Conservation (phyloP, 2,329 filamentous ascomycete genomes). For the Ambrosiella beaveri region DNA sequence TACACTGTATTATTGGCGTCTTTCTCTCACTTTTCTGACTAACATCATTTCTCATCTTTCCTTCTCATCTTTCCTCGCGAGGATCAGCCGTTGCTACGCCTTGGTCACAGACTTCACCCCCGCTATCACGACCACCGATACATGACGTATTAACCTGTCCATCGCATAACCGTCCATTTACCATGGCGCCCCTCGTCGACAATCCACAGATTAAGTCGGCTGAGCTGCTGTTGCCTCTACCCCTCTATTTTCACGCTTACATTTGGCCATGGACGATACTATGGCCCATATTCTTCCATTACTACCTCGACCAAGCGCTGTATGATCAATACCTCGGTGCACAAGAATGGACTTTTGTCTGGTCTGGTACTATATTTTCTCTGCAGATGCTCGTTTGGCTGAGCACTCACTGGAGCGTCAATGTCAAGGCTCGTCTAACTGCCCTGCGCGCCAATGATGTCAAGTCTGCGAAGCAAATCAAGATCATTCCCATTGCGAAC, state of each 20-base stretch:
- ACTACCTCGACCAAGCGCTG: slow-evolving; percentile 66
- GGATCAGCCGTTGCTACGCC: neutral
- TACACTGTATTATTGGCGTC: neutral
- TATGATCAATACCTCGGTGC: slow-evolving; percentile 85
- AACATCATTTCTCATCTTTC: neutral
- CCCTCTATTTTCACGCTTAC: slow-evolving; percentile 68
- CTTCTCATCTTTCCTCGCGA: neutral
- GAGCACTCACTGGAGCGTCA: slow-evolving; percentile 94
- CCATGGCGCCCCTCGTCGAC: slow-evolving; percentile 71
- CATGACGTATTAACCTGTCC: neutral
- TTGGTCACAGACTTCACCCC: neutral
- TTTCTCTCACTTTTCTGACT: neutral
- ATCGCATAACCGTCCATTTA: neutral
- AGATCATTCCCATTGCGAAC: slow-evolving; percentile 78
- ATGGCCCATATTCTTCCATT: slow-evolving; percentile 81
- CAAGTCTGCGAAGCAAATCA: slow-evolving; percentile 67
- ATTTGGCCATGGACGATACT: slow-evolving; percentile 82
- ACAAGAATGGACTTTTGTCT: slow-evolving; percentile 97
- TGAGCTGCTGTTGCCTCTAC: slow-evolving; percentile 73
- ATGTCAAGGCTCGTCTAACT: slow-evolving; percentile 67
- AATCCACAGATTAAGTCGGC: slow-evolving; percentile 77
- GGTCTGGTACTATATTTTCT: slow-evolving; percentile 74
- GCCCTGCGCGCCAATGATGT: slow-evolving; percentile 53
- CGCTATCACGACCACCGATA: neutral
- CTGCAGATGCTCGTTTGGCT: slow-evolving; percentile 81